Percentiles rank a stretch among this genome's conserved stretches.
Conservation (phyloP, 257 asterid genomes). For the Lycium barbarum region DNA sequence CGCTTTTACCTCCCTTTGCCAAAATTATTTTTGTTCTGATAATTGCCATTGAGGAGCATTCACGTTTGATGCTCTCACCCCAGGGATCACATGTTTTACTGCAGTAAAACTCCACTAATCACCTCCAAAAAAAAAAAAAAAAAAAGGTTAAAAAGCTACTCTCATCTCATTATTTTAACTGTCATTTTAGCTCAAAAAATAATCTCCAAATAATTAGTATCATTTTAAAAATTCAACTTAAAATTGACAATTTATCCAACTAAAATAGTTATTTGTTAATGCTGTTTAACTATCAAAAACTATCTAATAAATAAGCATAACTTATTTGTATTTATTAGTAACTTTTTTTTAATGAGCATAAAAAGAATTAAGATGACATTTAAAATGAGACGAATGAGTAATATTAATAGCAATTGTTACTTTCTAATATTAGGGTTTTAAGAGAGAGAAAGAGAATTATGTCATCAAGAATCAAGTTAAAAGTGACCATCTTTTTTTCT, state of each 20-base stretch:
- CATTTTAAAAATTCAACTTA: no score
- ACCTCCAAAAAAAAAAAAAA: neutral
- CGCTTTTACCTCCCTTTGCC: conserved; percentile 35
- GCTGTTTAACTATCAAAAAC: no score
- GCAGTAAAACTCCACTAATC: neutral
- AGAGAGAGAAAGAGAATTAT: neutral
- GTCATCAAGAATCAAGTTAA: conserved; percentile 26
- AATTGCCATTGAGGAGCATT: neutral
- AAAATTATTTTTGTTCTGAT: neutral
- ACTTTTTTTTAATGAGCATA: no score
- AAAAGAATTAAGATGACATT: no score
- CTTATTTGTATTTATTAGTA: no score
- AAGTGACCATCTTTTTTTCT: conserved; percentile 6
- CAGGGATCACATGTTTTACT: conserved; percentile 37
- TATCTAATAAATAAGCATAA: no score
- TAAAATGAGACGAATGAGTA: no score
- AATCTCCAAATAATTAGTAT: no score
- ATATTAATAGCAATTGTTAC: neutral
- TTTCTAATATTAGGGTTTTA: neutral
- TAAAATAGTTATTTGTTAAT: no score
- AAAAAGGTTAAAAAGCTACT: neutral
- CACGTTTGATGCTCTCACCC: conserved; percentile 28
- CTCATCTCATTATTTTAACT: no score
- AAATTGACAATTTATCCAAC: no score
- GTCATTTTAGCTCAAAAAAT: no score